These are phyloP conservation scores for Trichosporon sp. DNA, from an alignment of 1,284 basidiomycete genomes.

Conservation along the genomic window DNA sequence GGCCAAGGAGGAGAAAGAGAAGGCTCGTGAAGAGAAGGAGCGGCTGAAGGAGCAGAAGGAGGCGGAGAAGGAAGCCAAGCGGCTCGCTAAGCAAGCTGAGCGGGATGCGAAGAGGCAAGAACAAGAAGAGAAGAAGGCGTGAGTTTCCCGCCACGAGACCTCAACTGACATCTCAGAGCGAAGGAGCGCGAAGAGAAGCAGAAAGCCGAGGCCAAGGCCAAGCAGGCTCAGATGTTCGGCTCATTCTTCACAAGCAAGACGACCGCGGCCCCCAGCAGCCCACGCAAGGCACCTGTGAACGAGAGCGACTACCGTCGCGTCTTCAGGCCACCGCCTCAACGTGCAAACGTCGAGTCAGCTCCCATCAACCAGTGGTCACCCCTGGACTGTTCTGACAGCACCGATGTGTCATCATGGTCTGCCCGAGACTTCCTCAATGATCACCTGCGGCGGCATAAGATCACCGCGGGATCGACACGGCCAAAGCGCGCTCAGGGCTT, in stretches of 20 bases:
- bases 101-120: slow-evolving; percentile 9
- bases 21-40: slow-evolving; percentile 10
- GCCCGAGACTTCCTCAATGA: slow-evolving; percentile 29
- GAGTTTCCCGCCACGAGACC: not conserved
- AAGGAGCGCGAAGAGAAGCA: slow-evolving; percentile 35
- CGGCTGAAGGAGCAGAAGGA: slow-evolving; percentile 13
- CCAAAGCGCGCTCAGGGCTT: slow-evolving; percentile 24
- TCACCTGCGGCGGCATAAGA: slow-evolving; percentile 23
- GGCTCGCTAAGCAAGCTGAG: slow-evolving; percentile 7
- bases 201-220: slow-evolving; percentile 28
- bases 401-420: slow-evolving; percentile 3
- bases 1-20: slow-evolving; percentile 7
- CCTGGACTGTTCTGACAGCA: not conserved
- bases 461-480: not conserved
- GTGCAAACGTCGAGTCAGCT: slow-evolving; percentile 32
- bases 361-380: slow-evolving; percentile 26
- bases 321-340: slow-evolving; percentile 27
- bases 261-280: not conserved
- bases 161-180: slow-evolving; percentile 19
- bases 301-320: slow-evolving; percentile 26
- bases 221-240: slow-evolving; percentile 31
- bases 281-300: not conserved
- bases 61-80: slow-evolving; percentile 7
- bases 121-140: slow-evolving; percentile 21
- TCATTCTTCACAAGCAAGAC: slow-evolving; percentile 33